Conservation (phyloP, 768 basidiomycete genomes). For the Mycena vulgaris region DNA sequence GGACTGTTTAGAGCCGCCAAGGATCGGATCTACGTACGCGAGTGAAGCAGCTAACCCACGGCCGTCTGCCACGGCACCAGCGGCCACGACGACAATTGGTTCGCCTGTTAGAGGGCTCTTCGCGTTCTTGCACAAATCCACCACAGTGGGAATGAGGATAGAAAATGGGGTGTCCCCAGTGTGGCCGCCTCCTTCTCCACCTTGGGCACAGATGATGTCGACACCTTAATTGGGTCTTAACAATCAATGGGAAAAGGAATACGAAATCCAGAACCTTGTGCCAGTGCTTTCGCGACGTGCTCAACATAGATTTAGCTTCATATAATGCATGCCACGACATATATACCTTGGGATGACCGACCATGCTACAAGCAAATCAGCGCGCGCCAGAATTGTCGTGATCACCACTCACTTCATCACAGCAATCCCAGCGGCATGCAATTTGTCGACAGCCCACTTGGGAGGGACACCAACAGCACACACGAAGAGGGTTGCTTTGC, state of each 20-base stretch:
- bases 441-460: constrained; percentile 83
- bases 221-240: constrained; percentile 65
- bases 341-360: constrained; percentile 86
- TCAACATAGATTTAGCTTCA: constrained; percentile 43
- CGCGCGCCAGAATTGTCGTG: neutral
- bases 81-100: constrained; percentile 84
- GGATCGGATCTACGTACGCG: constrained; percentile 55
- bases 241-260: neutral
- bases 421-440: constrained; percentile 83
- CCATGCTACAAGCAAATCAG: constrained; percentile 65
- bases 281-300: constrained; percentile 84
- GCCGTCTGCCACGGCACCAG: constrained; percentile 89
- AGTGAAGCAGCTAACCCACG: constrained; percentile 84
- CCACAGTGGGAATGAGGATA: constrained; percentile 85
- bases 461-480: constrained; percentile 91
- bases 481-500: constrained; percentile 84
- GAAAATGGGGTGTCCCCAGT: constrained; percentile 89
- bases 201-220: constrained; percentile 91
- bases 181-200: constrained; percentile 91
- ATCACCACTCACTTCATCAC: constrained; percentile 83
- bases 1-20: too few species aligned
- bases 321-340: neutral
- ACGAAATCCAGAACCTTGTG: constrained; percentile 63
- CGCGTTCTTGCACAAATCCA: constrained; percentile 80
- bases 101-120: constrained; percentile 86